Percentiles rank a stretch among this genome's conserved stretches.
Evolutionary conservation across 2,329 filamentous ascomycete genomes (phyloP).

Genomic region (Aspergillus piperis): DNA sequence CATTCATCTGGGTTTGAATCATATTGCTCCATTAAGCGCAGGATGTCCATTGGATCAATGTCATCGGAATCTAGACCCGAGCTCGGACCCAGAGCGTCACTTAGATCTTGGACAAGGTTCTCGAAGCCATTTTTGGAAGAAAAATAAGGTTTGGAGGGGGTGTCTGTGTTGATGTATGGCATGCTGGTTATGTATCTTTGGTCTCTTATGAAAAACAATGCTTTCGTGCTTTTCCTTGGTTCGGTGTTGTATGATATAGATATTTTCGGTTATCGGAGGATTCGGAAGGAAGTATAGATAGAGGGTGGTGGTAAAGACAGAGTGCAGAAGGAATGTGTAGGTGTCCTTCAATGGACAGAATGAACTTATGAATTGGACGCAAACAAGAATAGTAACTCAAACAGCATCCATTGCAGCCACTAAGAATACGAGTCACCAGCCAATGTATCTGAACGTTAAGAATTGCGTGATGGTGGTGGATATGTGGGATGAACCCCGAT

Average conservation of each 20-base stretch:
- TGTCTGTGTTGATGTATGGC: constrained; percentile 34
- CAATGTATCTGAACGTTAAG: not conserved
- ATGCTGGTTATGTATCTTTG: constrained; percentile 23
- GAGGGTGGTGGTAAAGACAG: not conserved
- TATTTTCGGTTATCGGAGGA: not conserved
- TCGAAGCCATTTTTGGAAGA: constrained; percentile 56
- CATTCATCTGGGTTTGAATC: constrained; percentile 69
- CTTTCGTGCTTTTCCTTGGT: not conserved
- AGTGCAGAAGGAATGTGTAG: not conserved
- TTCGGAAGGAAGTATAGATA: not conserved
- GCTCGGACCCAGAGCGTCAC: constrained; percentile 71
- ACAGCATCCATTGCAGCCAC: not conserved
- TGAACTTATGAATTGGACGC: too few species aligned
- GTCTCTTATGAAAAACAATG: not conserved
- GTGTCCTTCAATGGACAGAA: not conserved
- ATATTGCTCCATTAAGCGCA: constrained; percentile 73
- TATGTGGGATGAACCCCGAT: too few species aligned
- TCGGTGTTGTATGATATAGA: not conserved
- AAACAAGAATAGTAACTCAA: not conserved
- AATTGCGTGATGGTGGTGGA: too few species aligned
- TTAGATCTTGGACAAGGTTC: constrained; percentile 71
- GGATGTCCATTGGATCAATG: constrained; percentile 72
- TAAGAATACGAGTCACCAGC: not conserved
- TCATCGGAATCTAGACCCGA: constrained; percentile 81
- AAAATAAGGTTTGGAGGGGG: constrained; percentile 10